These are phyloP conservation scores for Trichoderma endophyticum DNA, from an alignment of 2,329 filamentous ascomycete genomes.

Conservation along the genomic window DNA sequence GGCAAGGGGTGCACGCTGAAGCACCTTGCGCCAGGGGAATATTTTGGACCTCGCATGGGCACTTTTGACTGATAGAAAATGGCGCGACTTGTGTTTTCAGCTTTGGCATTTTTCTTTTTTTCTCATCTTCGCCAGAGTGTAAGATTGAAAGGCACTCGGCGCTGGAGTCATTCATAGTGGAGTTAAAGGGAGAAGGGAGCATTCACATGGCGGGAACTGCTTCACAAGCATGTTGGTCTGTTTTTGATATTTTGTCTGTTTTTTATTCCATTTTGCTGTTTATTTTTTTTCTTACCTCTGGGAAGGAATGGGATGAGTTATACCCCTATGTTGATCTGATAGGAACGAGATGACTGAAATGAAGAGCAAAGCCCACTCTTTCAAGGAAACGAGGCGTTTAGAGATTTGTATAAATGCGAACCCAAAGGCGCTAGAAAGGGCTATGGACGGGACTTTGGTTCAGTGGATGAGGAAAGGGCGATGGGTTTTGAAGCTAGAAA, in stretches of 20 bases:
- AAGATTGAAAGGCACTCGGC: constrained; percentile 1
- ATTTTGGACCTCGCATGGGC: constrained; percentile 41
- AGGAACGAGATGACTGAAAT: constrained; percentile 16
- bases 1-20: constrained; percentile 38
- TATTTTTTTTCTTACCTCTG: background rate
- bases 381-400: constrained; percentile 1
- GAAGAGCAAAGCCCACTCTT: constrained; percentile 9
- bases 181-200: constrained; percentile 5
- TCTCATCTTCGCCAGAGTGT: background rate
- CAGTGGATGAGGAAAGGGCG: background rate
- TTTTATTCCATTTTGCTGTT: background rate
- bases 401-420: constrained; percentile 13
- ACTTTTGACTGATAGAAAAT: constrained; percentile 32
- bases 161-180: constrained; percentile 6
- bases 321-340: constrained; percentile 19
- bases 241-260: background rate
- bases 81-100: background rate
- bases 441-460: background rate
- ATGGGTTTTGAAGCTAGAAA: background rate
- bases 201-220: constrained; percentile 12
- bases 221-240: constrained; percentile 13
- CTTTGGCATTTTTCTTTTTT: background rate
- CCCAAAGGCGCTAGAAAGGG: background rate
- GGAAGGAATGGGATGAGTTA: constrained; percentile 17
- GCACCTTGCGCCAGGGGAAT: constrained; percentile 34